These are phyloP conservation scores for Centaurea solstitialis DNA, from an alignment of 129 eudicot species.

Conservation along the genomic window DNA sequence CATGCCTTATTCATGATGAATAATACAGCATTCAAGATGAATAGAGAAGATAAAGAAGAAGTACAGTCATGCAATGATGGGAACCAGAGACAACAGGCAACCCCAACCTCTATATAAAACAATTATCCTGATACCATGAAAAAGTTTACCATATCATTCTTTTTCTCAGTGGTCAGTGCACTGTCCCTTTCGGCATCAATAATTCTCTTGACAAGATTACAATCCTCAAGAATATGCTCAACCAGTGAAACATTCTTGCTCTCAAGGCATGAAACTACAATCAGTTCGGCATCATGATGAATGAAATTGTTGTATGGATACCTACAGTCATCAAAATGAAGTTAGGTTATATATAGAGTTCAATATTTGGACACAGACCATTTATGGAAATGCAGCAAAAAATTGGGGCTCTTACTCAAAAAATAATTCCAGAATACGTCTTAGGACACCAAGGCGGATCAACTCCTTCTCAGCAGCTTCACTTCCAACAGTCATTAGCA, in stretches of 20 bases:
- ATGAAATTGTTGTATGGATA: constrained; percentile 95
- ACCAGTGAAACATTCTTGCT: constrained; percentile 70
- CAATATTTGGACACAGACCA: background rate
- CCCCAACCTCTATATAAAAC: background rate
- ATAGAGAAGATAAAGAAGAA: background rate
- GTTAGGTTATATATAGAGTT: background rate
- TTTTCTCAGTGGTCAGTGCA: constrained; percentile 42
- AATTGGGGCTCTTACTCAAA: constrained; percentile 61
- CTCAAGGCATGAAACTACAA: constrained; percentile 73
- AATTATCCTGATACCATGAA: background rate
- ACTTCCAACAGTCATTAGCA: constrained; percentile 74
- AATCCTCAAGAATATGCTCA: constrained; percentile 72
- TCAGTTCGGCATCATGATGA: constrained; percentile 85
- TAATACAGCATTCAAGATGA: no score
- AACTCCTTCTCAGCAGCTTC: constrained; percentile 92
- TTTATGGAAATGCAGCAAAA: background rate
- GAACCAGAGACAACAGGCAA: background rate
- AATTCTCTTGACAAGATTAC: constrained; percentile 78
- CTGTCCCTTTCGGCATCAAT: constrained; percentile 72
- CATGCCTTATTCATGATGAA: no score
- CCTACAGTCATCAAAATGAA: constrained; percentile 44
- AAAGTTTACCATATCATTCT: constrained; percentile 50
- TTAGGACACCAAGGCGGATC: constrained; percentile 81
- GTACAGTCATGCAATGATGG: background rate
- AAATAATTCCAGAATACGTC: constrained; percentile 72